Base-by-base conservation (phyloP, 345 rosid species). In the Arabidopsis arenosa region DNA sequence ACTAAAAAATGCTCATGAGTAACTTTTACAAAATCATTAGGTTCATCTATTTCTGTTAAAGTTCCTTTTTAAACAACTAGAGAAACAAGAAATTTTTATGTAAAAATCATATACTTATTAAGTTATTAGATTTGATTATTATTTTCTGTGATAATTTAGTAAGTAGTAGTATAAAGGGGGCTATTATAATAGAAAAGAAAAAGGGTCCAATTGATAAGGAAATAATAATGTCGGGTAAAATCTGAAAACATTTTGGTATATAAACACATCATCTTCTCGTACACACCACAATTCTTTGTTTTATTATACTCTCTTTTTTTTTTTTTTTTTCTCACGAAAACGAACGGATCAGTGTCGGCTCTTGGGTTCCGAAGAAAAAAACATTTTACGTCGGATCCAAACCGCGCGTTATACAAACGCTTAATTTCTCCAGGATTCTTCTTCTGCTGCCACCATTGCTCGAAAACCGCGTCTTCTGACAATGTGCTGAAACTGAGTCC, bases 301-400 rank as follows among this genome's bases (percentile, higher is more conserved):
- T 54, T 62, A 68, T 63, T 62, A 61, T 6, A 59, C 49, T 37
- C 5, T 47, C 8, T 66, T 33, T 68, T 54, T 56, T 48, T 33
- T 13, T 70, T 21, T 45, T 26, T 58, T 11, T 8, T 18, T 63
- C 40, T 63, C 57, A 6, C 56, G 10, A 72, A 77, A 70, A 45
- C 59, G 21, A 68, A 72, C 74, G 84, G 78, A 86, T 82, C 70
- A 75, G 83, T 85, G 88, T 84, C 87, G 90, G 89, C 83, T 72
- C 87, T 83, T 59, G 84, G 82, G 84, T 79, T 78, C 85, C 36
- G 71, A 3, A 74, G 5, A 36, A 64, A 54, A 59, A 35, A 45
- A 43, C 32, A 67, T 54, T 36, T 37, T 63, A 41, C 63, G 68
- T 63, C 18, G 43, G 67, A 49, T 51, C 74, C 80, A 76, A 45